Percentiles rank a stretch among this genome's conserved stretches.
Conservation (phyloP, 208 protist species). For the Wallacemonas sp. region DNA sequence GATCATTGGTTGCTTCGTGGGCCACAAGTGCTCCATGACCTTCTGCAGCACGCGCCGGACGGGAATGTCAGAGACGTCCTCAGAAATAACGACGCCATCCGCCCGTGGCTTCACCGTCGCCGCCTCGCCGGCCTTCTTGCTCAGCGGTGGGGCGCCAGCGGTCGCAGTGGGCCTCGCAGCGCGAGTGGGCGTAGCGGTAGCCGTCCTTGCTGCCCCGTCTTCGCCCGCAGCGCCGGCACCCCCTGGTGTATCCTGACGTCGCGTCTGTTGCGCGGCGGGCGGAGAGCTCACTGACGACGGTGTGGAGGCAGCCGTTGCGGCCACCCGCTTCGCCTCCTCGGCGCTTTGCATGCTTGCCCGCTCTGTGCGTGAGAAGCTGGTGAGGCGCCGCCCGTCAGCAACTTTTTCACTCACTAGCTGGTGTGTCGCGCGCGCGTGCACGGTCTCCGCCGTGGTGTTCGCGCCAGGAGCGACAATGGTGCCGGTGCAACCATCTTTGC, state of each 20-base stretch:
- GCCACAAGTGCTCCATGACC: conserved; percentile 84
- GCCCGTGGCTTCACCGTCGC: conserved; percentile 19
- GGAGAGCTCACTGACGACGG: too few species aligned
- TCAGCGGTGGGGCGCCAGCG: too few species aligned
- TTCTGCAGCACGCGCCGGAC: conserved; percentile 70
- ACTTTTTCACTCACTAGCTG: neutral
- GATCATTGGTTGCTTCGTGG: conserved; percentile 55
- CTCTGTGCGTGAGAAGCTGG: neutral
- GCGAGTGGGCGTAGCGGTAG: neutral
- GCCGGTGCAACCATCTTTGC: neutral
- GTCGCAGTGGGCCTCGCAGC: neutral
- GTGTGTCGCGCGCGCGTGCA: neutral
- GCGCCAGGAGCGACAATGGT: neutral
- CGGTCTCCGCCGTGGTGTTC: neutral
- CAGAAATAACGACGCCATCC: conserved; percentile 43
- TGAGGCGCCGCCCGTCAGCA: neutral
- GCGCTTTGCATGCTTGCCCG: neutral
- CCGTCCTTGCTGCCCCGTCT: too few species aligned
- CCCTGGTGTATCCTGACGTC: too few species aligned
- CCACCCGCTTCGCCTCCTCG: too few species aligned
- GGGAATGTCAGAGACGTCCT: conserved; percentile 55
- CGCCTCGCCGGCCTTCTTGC: too few species aligned
- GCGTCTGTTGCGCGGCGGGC: too few species aligned
- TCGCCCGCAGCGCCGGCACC: too few species aligned
- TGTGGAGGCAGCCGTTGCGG: too few species aligned